These are phyloP conservation scores for Nectriaceae sp. DNA, from an alignment of 2,329 filamentous ascomycete genomes.

Conservation along the genomic window DNA sequence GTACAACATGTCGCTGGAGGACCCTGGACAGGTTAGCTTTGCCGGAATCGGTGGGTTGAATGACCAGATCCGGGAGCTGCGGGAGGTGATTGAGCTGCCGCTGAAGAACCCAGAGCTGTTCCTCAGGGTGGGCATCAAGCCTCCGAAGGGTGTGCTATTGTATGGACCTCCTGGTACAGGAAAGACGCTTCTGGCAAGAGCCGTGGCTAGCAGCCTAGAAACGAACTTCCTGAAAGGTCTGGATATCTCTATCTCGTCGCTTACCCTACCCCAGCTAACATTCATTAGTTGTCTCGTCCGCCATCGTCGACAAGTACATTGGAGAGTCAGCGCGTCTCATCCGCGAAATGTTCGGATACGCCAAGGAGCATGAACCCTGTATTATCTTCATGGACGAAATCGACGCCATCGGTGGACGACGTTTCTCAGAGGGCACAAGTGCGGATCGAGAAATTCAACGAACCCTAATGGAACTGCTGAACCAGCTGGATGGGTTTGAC, in stretches of 20 bases:
- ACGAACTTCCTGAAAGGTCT: conserved; percentile 97
- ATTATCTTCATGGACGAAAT: conserved; percentile 99
- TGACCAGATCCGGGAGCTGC: conserved; percentile 94
- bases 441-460: conserved; percentile 98
- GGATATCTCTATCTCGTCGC: conserved; percentile 12
- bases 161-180: conserved; percentile 97
- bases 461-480: conserved; percentile 97
- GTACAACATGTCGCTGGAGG: conserved; percentile 99
- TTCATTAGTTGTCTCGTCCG: conserved; percentile 84
- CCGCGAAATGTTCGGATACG: conserved; percentile 99
- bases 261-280: conserved; percentile 23
- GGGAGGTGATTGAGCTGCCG: conserved; percentile 96
- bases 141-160: conserved; percentile 93
- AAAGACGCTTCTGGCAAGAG: conserved; percentile 91
- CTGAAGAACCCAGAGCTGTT: conserved; percentile 99
- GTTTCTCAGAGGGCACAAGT: conserved; percentile 96
- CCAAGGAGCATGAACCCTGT: conserved; percentile 98
- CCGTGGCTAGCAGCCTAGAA: conserved; percentile 93
- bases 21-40: conserved; percentile 97
- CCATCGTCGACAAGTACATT: conserved; percentile 99
- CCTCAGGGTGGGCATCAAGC: conserved; percentile 95
- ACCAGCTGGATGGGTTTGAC: conserved; percentile 98
- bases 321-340: conserved; percentile 97
- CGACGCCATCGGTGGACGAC: conserved; percentile 93
- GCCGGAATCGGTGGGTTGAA: conserved; percentile 96